Conservation (phyloP, 2,329 filamentous ascomycete species). For the Cladosporium sp. region DNA sequence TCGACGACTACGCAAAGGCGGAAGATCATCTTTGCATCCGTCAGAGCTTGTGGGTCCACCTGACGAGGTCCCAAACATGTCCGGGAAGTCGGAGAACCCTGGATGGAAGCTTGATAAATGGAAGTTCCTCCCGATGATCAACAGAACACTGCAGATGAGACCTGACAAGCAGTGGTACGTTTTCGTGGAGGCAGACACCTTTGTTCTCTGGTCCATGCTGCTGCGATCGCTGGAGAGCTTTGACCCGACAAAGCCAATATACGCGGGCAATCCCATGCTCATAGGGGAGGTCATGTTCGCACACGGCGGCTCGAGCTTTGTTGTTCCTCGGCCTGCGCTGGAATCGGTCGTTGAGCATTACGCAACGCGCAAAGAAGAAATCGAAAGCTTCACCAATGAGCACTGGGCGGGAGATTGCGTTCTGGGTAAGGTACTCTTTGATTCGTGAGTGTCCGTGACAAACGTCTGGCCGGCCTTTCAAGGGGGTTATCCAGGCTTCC, state of each 20-base stretch:
- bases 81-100: not conserved
- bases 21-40: slow-evolving; percentile 25
- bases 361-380: slow-evolving; percentile 33
- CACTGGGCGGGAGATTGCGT: slow-evolving; percentile 22
- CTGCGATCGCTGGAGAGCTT: slow-evolving; percentile 47
- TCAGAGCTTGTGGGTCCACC: slow-evolving; percentile 14
- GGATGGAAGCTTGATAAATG: slow-evolving; percentile 31
- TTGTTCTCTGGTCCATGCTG: slow-evolving; percentile 48
- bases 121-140: slow-evolving; percentile 34
- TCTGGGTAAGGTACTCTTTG: slow-evolving; percentile 13
- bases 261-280: slow-evolving; percentile 49
- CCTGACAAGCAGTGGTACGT: slow-evolving; percentile 52
- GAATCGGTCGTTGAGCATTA: slow-evolving; percentile 39
- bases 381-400: slow-evolving; percentile 21
- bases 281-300: slow-evolving; percentile 47
- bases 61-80: not conserved
- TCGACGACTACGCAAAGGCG: slow-evolving; percentile 28
- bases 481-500: slow-evolving; percentile 4
- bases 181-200: slow-evolving; percentile 56
- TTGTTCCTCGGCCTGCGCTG: slow-evolving; percentile 47
- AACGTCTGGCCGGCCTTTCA: slow-evolving; percentile 18
- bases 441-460: slow-evolving; percentile 13
- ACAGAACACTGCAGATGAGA: slow-evolving; percentile 30
- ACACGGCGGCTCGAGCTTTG: slow-evolving; percentile 49
- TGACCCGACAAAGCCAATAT: slow-evolving; percentile 43